A percentile compares a stretch with the other conserved stretches of the same genome.
Conservation (phyloP, 768 basidiomycete genomes). For the Rhodocollybia butyracea region DNA sequence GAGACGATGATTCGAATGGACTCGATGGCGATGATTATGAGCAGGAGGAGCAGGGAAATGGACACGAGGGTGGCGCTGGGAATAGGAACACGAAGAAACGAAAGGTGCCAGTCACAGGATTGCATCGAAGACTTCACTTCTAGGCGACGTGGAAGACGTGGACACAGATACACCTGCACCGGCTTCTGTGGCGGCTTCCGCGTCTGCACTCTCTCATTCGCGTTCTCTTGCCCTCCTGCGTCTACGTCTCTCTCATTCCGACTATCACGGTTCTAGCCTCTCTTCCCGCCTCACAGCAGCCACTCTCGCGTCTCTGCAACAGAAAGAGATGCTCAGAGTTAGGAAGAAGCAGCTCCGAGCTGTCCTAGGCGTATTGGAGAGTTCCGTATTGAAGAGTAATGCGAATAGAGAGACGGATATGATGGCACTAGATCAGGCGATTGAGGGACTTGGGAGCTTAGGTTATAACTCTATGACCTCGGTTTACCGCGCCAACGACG, state of each 20-base stretch:
- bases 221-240: too few species aligned
- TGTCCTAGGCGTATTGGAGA: constrained; percentile 58
- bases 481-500: too few species aligned
- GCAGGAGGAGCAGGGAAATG: constrained; percentile 70
- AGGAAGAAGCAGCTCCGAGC: constrained; percentile 70
- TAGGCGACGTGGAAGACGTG: constrained; percentile 10
- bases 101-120: constrained; percentile 83
- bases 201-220: too few species aligned
- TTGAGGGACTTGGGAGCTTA: too few species aligned
- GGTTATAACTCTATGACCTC: too few species aligned
- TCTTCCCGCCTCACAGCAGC: constrained; percentile 42
- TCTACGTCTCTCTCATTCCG: not conserved
- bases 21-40: constrained; percentile 64
- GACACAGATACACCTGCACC: not conserved
- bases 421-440: constrained; percentile 15
- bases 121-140: constrained; percentile 54
- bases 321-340: constrained; percentile 69
- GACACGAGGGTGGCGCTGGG: too few species aligned
- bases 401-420: too few species aligned
- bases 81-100: constrained; percentile 89
- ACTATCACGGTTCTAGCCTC: too few species aligned
- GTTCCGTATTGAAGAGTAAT: too few species aligned
- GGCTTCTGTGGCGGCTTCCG: too few species aligned
- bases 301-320: constrained; percentile 66
- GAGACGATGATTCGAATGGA: constrained; percentile 43